Conservation (phyloP, 495 filamentous ascomycete genomes). For the Bombardia bombarda region DNA sequence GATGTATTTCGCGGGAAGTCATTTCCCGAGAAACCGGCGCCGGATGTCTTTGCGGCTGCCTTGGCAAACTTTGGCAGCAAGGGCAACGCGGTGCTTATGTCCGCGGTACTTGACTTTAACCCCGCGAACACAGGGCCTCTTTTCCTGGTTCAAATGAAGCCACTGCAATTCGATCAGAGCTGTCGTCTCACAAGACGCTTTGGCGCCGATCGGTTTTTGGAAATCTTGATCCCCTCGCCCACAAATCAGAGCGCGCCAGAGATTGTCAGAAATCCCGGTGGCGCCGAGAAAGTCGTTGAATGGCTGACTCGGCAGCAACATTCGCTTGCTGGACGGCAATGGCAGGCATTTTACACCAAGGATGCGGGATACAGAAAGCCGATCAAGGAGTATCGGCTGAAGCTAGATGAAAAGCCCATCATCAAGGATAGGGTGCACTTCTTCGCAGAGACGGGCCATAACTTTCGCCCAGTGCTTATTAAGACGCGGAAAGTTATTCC, state of each 20-base stretch:
- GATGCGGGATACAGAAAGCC: constrained; percentile 29
- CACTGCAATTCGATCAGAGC: constrained; percentile 30
- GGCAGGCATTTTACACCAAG: constrained; percentile 39
- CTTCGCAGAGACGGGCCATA: constrained; percentile 35
- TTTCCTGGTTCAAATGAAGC: constrained; percentile 29
- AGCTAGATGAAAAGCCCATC: constrained; percentile 24
- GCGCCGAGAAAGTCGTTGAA: constrained; percentile 26
- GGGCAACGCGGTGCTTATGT: constrained; percentile 28
- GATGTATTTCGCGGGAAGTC: constrained; percentile 28
- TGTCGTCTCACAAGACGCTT: constrained; percentile 39
- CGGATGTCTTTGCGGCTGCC: constrained; percentile 28
- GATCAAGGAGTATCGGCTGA: constrained; percentile 22
- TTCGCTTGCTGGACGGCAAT: constrained; percentile 31
- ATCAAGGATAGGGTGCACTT: constrained; percentile 34
- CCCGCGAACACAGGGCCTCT: constrained; percentile 22
- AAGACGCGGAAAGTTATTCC: constrained; percentile 2
- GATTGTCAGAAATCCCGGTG: constrained; percentile 15
- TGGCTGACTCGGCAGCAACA: constrained; percentile 34
- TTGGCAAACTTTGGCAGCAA: constrained; percentile 23
- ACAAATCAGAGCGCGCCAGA: constrained; percentile 6
- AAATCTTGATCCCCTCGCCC: constrained; percentile 31
- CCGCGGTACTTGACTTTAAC: constrained; percentile 26
- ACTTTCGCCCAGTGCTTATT: constrained; percentile 15
- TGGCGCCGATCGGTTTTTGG: constrained; percentile 38
- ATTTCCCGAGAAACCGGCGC: constrained; percentile 30